A percentile compares a stretch with the other conserved stretches of the same genome.
These are phyloP conservation scores for Endocarpon pusillum DNA, from an alignment of 495 filamentous ascomycete genomes.

Conservation along the genomic window DNA sequence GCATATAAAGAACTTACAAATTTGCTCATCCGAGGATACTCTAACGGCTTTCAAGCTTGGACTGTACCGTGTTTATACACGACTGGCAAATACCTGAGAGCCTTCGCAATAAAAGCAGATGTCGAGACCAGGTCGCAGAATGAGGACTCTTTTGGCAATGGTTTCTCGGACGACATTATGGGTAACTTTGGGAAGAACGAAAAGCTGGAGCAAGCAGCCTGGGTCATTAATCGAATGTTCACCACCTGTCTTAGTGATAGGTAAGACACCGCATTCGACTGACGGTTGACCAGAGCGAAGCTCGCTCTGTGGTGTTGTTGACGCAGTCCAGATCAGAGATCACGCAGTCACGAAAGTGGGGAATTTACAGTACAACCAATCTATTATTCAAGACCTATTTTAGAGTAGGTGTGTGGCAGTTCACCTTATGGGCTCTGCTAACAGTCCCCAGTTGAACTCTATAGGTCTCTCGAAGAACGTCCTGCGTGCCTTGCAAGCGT, in stretches of 20 bases:
- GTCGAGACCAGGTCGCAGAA: slow-evolving; percentile 27
- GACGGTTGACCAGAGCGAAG: slow-evolving; percentile 1
- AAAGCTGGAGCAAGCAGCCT: slow-evolving; percentile 74
- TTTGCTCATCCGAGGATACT: slow-evolving; percentile 57
- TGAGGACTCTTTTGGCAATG: slow-evolving; percentile 22
- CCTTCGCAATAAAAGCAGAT: slow-evolving; percentile 82
- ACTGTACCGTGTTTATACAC: slow-evolving; percentile 77
- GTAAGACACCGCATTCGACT: slow-evolving; percentile 29
- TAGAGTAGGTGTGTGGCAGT: slow-evolving; percentile 32
- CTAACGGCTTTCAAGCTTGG: slow-evolving; percentile 56
- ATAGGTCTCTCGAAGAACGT: slow-evolving; percentile 83
- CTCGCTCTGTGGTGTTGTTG: slow-evolving; percentile 1
- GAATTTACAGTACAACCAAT: slow-evolving; percentile 80
- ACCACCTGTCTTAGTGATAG: slow-evolving; percentile 74
- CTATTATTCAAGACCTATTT: slow-evolving; percentile 97
- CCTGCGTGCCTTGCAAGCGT: slow-evolving; percentile 59
- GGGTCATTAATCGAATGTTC: slow-evolving; percentile 78
- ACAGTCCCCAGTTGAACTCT: slow-evolving; percentile 46
- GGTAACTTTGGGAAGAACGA: slow-evolving; percentile 54
- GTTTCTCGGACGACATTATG: slow-evolving; percentile 61
- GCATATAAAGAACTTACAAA: slow-evolving; percentile 68
- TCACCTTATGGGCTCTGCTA: neutral
- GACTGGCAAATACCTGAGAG: slow-evolving; percentile 62
- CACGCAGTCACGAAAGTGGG: slow-evolving; percentile 92
- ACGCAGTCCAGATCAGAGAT: slow-evolving; percentile 46